These are phyloP conservation scores for Pleurotus tuoliensis DNA, from an alignment of 768 basidiomycete genomes.

Conservation along the genomic window DNA sequence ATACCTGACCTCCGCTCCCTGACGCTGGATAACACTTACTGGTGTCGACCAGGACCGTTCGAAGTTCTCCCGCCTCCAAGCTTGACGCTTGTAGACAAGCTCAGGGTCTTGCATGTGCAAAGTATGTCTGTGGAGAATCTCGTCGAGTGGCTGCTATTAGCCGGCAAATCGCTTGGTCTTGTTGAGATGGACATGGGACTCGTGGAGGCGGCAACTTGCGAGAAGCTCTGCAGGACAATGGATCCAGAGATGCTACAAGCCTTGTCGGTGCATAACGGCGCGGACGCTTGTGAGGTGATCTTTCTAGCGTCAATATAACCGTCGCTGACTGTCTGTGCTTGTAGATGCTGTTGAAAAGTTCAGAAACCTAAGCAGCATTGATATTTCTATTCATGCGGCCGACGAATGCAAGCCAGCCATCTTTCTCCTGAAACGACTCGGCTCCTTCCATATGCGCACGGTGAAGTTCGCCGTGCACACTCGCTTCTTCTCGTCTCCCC, in stretches of 20 bases:
- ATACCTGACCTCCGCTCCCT: not conserved
- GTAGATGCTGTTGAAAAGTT: not conserved
- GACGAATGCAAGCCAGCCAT: not conserved
- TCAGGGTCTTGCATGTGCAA: not conserved
- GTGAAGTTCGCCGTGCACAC: not conserved
- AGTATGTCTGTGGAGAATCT: not conserved
- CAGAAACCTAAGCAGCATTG: not conserved
- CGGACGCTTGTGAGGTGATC: too few relatives aligned
- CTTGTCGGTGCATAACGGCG: too few relatives aligned
- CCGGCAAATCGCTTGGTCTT: not conserved
- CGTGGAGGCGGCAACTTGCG: not conserved
- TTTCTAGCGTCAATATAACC: too few relatives aligned
- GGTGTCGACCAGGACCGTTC: not conserved
- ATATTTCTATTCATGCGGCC: not conserved
- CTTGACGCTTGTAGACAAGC: not conserved
- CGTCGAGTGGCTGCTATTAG: slow-evolving; percentile 1
- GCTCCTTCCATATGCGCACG: not conserved
- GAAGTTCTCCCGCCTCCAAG: not conserved
- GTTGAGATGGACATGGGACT: not conserved
- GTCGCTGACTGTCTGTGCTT: not conserved
- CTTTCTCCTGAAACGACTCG: not conserved
- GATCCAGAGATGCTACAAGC: too few relatives aligned
- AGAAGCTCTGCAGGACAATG: too few relatives aligned
- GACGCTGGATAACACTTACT: not conserved
- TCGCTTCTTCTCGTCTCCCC: not conserved